These are phyloP conservation scores for Cornus florida DNA, from an alignment of 148 eudicot genomes.

Conservation along the genomic window DNA sequence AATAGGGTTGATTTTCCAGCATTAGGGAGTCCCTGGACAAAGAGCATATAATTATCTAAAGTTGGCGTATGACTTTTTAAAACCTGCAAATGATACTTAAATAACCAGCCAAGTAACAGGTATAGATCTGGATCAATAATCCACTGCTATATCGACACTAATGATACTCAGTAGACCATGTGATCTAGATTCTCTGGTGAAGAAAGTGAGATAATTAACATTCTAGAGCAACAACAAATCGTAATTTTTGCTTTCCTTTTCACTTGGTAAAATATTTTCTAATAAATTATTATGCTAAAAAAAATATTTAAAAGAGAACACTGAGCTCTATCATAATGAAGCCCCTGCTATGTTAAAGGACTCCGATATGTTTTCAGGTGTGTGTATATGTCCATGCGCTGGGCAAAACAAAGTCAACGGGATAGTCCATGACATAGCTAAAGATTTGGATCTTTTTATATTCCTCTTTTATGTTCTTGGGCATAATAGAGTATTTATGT, in stretches of 20 bases:
- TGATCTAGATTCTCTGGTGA: not conserved
- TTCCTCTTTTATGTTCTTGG: too few species aligned
- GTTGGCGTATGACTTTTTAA: not conserved
- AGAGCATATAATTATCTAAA: not conserved
- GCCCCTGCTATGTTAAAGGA: too few species aligned
- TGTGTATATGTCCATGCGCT: too few species aligned
- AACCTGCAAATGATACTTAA: not conserved
- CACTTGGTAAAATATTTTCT: not conserved
- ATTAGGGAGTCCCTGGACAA: conserved; percentile 88
- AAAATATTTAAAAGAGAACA: too few species aligned
- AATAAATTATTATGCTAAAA: not conserved
- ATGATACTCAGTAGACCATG: not conserved
- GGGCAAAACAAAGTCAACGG: too few species aligned
- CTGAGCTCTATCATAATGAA: too few species aligned
- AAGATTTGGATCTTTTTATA: too few species aligned
- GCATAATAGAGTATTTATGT: too few species aligned
- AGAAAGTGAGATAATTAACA: not conserved
- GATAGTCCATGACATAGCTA: too few species aligned
- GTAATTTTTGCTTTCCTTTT: not conserved
- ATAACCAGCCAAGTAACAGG: not conserved
- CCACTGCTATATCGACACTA: not conserved
- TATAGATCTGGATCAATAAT: not conserved
- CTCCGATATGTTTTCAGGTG: too few species aligned
- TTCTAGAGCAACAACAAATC: not conserved
- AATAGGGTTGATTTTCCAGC: conserved; percentile 97